These are phyloP conservation scores for Sporothrix inflata DNA, from an alignment of 2,329 filamentous ascomycete genomes.

Conservation along the genomic window DNA sequence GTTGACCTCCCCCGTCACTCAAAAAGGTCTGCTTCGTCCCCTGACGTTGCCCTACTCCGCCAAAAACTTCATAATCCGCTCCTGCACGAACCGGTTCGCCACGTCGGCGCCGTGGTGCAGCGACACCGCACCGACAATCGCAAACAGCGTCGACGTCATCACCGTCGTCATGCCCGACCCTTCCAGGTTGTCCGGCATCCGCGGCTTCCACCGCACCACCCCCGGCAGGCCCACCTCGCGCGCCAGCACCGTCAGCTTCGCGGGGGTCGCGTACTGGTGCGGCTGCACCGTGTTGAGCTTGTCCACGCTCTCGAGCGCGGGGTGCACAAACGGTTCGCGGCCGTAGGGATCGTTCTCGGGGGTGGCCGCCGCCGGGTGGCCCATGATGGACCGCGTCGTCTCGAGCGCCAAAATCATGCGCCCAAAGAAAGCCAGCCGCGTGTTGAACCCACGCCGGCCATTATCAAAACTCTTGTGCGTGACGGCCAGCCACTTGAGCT, in stretches of 20 bases:
- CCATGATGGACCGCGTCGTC: slow-evolving; percentile 38
- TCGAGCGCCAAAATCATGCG: slow-evolving; percentile 39
- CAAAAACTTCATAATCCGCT: slow-evolving; percentile 67
- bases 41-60: slow-evolving; percentile 30
- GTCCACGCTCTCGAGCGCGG: slow-evolving; percentile 71
- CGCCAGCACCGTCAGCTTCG: slow-evolving; percentile 69
- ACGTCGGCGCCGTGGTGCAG: slow-evolving; percentile 81
- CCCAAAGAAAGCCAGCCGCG: slow-evolving; percentile 81
- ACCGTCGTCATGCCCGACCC: slow-evolving; percentile 76
- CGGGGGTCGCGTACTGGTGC: slow-evolving; percentile 63
- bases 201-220: slow-evolving; percentile 83
- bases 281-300: slow-evolving; percentile 69
- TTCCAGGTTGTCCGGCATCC: slow-evolving; percentile 69
- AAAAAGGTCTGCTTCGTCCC: too few species aligned
- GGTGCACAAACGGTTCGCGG: slow-evolving; percentile 69
- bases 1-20: background rate
- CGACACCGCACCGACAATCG: slow-evolving; percentile 86
- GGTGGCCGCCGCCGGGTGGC: background rate
- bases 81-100: slow-evolving; percentile 73
- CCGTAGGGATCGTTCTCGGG: slow-evolving; percentile 43
- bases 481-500: slow-evolving; percentile 94
- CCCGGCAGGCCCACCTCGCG: slow-evolving; percentile 69
- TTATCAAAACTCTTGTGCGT: slow-evolving; percentile 99
- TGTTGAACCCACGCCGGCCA: slow-evolving; percentile 90
- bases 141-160: slow-evolving; percentile 76